Base-by-base conservation (phyloP, 2,329 filamentous ascomycete genomes). In the Thelonectria blattea region DNA sequence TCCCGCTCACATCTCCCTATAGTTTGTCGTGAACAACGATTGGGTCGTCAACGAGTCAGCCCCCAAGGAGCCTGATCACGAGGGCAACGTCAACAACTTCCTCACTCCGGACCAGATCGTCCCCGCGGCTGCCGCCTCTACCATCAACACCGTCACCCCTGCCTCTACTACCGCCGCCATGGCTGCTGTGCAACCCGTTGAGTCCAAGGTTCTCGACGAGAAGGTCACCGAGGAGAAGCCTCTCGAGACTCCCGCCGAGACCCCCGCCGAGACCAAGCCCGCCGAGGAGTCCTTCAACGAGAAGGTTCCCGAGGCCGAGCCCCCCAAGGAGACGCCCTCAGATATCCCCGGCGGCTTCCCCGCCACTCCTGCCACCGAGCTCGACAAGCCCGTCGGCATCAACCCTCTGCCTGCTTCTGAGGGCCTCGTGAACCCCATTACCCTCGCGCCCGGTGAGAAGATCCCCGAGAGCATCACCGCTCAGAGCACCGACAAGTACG, bases 21-120 rank as follows among this genome's bases (percentile, higher is more conserved):
- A 97, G 94, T 99, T 97, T 77, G 91, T 99, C 71, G 94, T 97
- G 68, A 92, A 99, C 84, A 92, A 91, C 68, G 86, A 85, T 69
- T 99, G 95, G 95, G 88, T 88, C 52, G 91, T 88, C 75, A 93
- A 97, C 78, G 87, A 89, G 70, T 87, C 88, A 60, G 90, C 89
- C 43, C 91, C 91, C 61, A 89, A 90, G 78, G 93, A 97, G 79
- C 86, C 87, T 72, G 94, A 97, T 82, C 84, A 85, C 66, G 83
- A 88, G 72, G 90, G 91, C 72, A 97, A 94, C 84, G 83, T 93
- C 71, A 98, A 98, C 85, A 98, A 98, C 86, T 88, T 97, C 65
- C 85, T 99, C 58, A 85, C 86, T 42, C 87, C 90, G 59, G 86
- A 92, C 64, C 85, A 92, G 73, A 90, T 97, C 54, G 68, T 76